Base-by-base conservation (phyloP, 306 rosid genomes). In the Potentilla sterilis region DNA sequence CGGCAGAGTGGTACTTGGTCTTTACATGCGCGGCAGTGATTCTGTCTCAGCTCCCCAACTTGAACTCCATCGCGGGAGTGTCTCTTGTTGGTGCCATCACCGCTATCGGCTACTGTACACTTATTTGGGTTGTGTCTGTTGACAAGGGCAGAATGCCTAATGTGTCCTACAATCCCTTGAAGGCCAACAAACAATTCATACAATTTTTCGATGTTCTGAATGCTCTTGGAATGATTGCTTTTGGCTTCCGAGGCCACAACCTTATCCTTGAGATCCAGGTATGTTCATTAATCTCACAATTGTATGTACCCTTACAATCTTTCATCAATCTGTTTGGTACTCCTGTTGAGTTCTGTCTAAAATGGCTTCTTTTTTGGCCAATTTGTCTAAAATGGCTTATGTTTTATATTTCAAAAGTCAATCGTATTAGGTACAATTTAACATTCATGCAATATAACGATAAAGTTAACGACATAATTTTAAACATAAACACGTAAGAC, bases 221-320 rank as follows among this genome's bases (percentile, higher is more conserved):
- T 59, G 85, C 87, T n/a, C 80, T 86, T 51, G 89, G 89, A 21
- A 78, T 86, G 79, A 70, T 86, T 32, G 87, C 83, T 69, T 83
- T 86, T 44, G 87, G 87, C 15, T 86, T 83, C 59, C 81, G 89
- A 78, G 89, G 89, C 42, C 89, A 86, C 78, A 86, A 86, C 73
- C 84, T 86, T 9, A 69, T 79, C 2, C 89, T 86, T 51, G 89
- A 86, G 73, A 83, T 86, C 11, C 89, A 86, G 87, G 89, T 85
- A 73, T 15, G 46, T 63, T 11, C 5, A 61, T 55, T 52, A 28
- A 28, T 28, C 28, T 48, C 6, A 34, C 21, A 2, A 37, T 8
- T 35, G 24, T 7, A 63, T 14, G 12, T 4, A 12, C 19, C 32
- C 7, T 61, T 61, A 1, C 2, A 3, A 55, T 55, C 62, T 21